Evolutionary conservation across 225 moss, liverwort and hornwort genomes (phyloP), one percentile per base, ranked within the genome.

Genomic region (Takakia lepidozioides): DNA sequence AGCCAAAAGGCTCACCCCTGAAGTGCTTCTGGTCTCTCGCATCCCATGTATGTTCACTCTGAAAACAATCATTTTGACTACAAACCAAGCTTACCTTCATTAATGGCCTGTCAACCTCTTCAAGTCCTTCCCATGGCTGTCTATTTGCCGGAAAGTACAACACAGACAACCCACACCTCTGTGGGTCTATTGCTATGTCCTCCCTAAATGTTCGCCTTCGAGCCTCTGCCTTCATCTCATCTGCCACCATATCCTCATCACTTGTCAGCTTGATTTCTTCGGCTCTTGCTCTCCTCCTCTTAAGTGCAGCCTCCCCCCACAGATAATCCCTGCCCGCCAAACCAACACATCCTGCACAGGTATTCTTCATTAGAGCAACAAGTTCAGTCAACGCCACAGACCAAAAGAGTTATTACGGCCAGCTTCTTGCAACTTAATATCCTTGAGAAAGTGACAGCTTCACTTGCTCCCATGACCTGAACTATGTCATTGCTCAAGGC

Each of bases 241-340:
- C 52, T 32, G 32, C 32, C 0, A 11, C 74, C 36, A 62, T 41
- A 51, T 71, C 75, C 38, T 68, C 81, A 29, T 62, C 57, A 27
- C 48, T 17, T 50, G 59, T 35, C 43, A 52, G 49, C 30, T 37
- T 55, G n/a, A 46, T 51, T 36, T 61, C 63, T 27, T 73, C 68
- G 43, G 46, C 50, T 54, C 68, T 74, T n/a, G 49, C 50, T 45
- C 85, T 81, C 48, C 85, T 81, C 64, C 90, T 71, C 60, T 85
- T 82, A 46, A 90, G 48, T 24, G 82, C 95, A 41, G 95, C 90
- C 64, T 95, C 90, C 28, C 95, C 95, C 95, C 95, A 98, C 48
- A 90, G 44, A 60, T 87, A 98, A 67, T 98, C 90, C 71, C 90
- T 65, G 48, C 80, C 67, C 57, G 75, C 68, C 27, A 98, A 70